These are phyloP conservation scores for Oxyria digyna DNA, from an alignment of 148 eudicot genomes.

Conservation along the genomic window DNA sequence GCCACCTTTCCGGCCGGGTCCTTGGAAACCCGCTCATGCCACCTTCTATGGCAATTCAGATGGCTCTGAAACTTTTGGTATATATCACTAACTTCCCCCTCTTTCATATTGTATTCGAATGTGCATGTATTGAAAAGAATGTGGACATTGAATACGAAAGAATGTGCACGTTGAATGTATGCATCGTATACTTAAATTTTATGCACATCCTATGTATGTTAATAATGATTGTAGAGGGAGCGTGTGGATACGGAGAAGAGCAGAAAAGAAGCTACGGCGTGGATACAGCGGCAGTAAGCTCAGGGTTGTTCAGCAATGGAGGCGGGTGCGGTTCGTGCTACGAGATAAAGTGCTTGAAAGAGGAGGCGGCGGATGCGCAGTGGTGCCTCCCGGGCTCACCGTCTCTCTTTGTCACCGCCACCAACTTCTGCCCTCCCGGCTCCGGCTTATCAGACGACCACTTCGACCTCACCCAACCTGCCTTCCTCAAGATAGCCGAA, in stretches of 20 bases:
- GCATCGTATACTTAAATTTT: no score
- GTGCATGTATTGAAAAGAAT: no score
- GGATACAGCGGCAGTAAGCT: slow-evolving; percentile 49
- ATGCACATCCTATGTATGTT: no score
- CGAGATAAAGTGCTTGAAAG: slow-evolving; percentile 50
- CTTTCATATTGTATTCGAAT: no score
- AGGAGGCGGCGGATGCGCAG: slow-evolving; percentile 16
- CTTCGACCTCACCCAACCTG: slow-evolving; percentile 62
- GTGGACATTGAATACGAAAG: no score
- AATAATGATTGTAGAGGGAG: slow-evolving; percentile 32
- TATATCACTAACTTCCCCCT: not conserved
- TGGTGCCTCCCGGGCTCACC: slow-evolving; percentile 39
- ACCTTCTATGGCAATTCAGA: slow-evolving; percentile 71
- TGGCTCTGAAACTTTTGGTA: slow-evolving; percentile 64
- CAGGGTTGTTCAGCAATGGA: slow-evolving; percentile 46
- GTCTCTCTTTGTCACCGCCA: slow-evolving; percentile 46
- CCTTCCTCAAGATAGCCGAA: slow-evolving; percentile 40
- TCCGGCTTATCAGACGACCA: slow-evolving; percentile 30
- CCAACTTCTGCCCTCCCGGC: slow-evolving; percentile 53
- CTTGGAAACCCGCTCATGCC: slow-evolving; percentile 64
- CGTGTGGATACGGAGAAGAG: slow-evolving; percentile 52
- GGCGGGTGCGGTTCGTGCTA: slow-evolving; percentile 56
- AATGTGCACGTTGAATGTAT: no score
- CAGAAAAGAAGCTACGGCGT: slow-evolving; percentile 30
- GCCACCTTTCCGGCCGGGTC: slow-evolving; percentile 30